A percentile compares a stretch with the other conserved stretches of the same genome.
phyloP scores from a whole-genome alignment of 1,284 basidiomycete genomes.

The Heterobasidion occidentale region DNA sequence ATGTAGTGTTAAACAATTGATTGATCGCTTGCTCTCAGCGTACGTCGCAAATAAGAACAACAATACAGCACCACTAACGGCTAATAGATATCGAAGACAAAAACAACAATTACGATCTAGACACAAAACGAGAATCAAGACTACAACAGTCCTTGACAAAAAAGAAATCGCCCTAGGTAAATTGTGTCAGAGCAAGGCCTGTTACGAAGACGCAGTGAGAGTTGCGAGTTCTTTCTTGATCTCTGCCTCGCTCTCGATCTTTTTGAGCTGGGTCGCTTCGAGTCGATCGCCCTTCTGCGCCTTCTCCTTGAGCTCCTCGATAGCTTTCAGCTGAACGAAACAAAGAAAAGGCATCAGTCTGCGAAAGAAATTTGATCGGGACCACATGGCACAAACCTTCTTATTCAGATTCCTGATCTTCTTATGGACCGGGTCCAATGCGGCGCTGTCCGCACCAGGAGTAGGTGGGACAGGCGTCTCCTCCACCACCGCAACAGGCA shows the following conservation, averaged over 20 bases:
- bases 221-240: constrained; percentile 73
- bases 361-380: not conserved
- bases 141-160: too few species aligned
- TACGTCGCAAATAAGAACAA: too few species aligned
- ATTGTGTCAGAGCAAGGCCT: too few species aligned
- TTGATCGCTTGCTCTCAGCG: too few species aligned
- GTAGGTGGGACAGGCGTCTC: constrained; percentile 42
- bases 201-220: constrained; percentile 17
- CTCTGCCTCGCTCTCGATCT: constrained; percentile 85
- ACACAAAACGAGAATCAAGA: too few species aligned
- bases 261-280: constrained; percentile 91
- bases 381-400: constrained; percentile 51
- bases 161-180: too few species aligned
- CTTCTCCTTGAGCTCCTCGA: constrained; percentile 92
- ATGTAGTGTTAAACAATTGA: too few species aligned
- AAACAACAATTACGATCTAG: too few species aligned
- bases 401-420: constrained; percentile 92
- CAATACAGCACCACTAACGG: too few species aligned
- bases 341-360: not conserved
- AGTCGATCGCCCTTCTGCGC: constrained; percentile 80
- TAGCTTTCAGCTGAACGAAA: constrained; percentile 74
- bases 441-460: constrained; percentile 41
- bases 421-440: constrained; percentile 76
- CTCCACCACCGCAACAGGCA: constrained; percentile 5
- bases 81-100: too few species aligned